phyloP scores from a whole-genome alignment of 257 asterid species.

The Capsicum baccatum region DNA sequence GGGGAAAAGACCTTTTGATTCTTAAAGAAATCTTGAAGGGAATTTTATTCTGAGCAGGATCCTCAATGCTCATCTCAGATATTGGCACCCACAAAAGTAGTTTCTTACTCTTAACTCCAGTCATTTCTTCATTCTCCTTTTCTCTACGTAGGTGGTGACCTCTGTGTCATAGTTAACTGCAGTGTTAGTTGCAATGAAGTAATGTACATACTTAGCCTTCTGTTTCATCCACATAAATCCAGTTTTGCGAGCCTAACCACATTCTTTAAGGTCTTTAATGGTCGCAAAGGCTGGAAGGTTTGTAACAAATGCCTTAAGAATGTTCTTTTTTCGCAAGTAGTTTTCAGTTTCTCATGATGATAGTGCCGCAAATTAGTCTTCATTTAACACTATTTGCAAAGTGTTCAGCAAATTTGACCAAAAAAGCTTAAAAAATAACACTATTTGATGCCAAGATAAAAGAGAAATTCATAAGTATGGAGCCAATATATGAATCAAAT shows the following conservation, averaged over 20 bases:
- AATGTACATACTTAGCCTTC: slow-evolving; percentile 81
- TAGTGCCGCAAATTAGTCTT: too few species aligned
- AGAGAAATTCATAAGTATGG: too few species aligned
- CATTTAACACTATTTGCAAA: too few species aligned
- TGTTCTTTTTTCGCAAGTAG: too few species aligned
- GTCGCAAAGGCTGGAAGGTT: too few species aligned
- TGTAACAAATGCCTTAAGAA: too few species aligned
- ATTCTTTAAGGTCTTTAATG: slow-evolving; percentile 78
- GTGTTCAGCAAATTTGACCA: too few species aligned
- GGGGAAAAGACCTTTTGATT: slow-evolving; percentile 79
- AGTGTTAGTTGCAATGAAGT: slow-evolving; percentile 57
- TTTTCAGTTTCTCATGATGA: too few species aligned
- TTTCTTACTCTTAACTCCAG: slow-evolving; percentile 87
- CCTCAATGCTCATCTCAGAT: slow-evolving; percentile 85
- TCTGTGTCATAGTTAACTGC: slow-evolving; percentile 74
- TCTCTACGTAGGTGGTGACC: slow-evolving; percentile 84
- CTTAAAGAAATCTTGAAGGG: slow-evolving; percentile 92
- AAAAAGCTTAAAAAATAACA: too few species aligned
- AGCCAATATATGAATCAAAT: too few species aligned
- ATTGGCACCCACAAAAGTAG: slow-evolving; percentile 91
- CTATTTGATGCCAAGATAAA: too few species aligned
- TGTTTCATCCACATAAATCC: slow-evolving; percentile 95
- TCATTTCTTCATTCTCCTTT: slow-evolving; percentile 93
- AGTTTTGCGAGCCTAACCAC: slow-evolving; percentile 82
- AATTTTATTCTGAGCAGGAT: slow-evolving; percentile 48